phyloP scores from a whole-genome alignment of 1,284 basidiomycete species.

The Exobasidium cylindrosporum region DNA sequence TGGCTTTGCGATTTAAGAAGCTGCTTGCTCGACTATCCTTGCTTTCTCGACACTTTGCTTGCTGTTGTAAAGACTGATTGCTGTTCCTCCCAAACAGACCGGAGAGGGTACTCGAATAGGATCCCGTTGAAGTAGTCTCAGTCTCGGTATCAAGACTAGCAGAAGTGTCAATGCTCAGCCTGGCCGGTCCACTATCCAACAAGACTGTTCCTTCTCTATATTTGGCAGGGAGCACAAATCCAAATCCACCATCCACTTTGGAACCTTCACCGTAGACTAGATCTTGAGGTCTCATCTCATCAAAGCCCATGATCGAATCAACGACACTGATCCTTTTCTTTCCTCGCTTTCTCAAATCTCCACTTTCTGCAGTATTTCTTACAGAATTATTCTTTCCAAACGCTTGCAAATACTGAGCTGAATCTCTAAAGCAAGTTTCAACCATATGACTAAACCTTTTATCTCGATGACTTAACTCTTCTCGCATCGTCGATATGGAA shows the following conservation, averaged over 20 bases:
- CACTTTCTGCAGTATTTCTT: not conserved
- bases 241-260: constrained; percentile 7
- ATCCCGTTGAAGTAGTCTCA: not conserved
- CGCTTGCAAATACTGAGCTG: not conserved
- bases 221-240: not conserved
- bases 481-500: not conserved
- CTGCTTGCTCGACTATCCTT: not conserved
- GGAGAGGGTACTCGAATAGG: not conserved
- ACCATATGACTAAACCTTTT: constrained; percentile 8
- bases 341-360: not conserved
- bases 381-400: not conserved
- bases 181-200: constrained; percentile 2
- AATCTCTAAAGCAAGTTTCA: not conserved
- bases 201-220: constrained; percentile 1
- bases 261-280: constrained; percentile 5
- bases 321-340: constrained; percentile 1
- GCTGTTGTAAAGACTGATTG: not conserved
- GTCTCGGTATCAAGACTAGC: not conserved
- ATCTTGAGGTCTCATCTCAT: constrained; percentile 4
- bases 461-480: not conserved
- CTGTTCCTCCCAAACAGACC: not conserved
- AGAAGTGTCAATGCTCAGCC: not conserved
- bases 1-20: not conserved
- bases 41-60: not conserved
- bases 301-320: constrained; percentile 4